Conservation (phyloP, 164 flowering plant species). For the Macadamia integrifolia region DNA sequence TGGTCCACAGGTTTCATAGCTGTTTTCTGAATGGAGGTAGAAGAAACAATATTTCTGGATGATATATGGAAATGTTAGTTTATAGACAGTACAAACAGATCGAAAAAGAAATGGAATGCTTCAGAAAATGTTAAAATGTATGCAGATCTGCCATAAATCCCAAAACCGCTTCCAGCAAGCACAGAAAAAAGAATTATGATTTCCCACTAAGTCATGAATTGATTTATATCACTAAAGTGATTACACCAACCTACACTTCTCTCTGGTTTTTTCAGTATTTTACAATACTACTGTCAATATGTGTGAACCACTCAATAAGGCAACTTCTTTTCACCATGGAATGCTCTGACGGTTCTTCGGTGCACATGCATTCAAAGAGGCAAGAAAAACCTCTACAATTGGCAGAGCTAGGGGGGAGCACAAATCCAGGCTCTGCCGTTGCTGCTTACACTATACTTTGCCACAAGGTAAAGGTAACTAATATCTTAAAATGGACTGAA, state of each 20-base stretch:
- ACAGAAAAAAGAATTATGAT: background rate
- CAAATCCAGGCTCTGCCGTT: too few species aligned
- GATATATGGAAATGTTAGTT: conserved; percentile 12
- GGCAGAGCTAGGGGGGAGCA: too few species aligned
- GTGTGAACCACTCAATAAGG: background rate
- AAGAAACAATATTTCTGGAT: conserved; percentile 74
- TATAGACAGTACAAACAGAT: conserved; percentile 1
- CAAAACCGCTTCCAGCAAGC: background rate
- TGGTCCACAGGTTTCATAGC: conserved; percentile 85
- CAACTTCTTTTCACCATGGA: background rate
- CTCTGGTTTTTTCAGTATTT: background rate
- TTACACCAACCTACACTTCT: background rate
- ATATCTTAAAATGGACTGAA: too few species aligned
- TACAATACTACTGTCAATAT: background rate
- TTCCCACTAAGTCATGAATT: background rate
- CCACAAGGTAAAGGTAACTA: too few species aligned
- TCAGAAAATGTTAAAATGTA: background rate
- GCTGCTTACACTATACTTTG: too few species aligned
- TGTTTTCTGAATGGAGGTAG: conserved; percentile 57
- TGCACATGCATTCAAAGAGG: background rate
- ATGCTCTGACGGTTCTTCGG: background rate
- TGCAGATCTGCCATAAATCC: background rate
- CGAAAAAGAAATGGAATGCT: background rate
- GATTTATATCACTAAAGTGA: background rate
- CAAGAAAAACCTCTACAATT: background rate